A percentile compares a stretch with the other conserved stretches of the same genome.
These are phyloP conservation scores for Colletotrichum liaoningense DNA, from an alignment of 2,329 filamentous ascomycete genomes.

Conservation along the genomic window DNA sequence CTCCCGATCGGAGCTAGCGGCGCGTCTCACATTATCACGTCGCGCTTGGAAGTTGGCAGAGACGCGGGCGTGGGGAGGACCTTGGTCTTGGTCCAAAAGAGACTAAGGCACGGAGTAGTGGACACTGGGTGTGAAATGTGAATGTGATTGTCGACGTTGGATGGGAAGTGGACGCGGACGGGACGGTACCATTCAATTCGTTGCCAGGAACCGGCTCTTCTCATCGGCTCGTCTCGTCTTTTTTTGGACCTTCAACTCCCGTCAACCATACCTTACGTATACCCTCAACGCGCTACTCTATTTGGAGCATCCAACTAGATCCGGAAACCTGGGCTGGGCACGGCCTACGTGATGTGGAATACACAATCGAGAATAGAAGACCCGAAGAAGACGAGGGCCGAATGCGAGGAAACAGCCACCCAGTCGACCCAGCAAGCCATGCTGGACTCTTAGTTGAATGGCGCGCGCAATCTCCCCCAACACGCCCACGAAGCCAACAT, in stretches of 20 bases:
- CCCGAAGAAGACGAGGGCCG: neutral
- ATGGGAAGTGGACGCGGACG: neutral
- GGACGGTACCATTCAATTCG: neutral
- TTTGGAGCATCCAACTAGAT: neutral
- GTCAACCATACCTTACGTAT: slow-evolving; percentile 14
- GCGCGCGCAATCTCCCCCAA: neutral
- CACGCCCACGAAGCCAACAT: neutral
- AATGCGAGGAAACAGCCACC: neutral
- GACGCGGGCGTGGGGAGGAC: neutral
- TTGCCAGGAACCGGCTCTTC: neutral
- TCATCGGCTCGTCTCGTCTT: slow-evolving; percentile 7
- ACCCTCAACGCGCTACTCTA: neutral
- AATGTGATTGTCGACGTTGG: neutral
- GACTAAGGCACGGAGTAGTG: no score
- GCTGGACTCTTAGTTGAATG: neutral
- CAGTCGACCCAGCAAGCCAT: neutral
- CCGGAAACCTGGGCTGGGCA: neutral
- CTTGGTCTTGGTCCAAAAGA: no score
- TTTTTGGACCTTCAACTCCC: neutral
- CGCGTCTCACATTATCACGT: slow-evolving; percentile 1
- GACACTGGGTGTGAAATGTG: neutral
- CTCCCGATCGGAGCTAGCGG: slow-evolving; percentile 3
- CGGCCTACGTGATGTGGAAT: slow-evolving; percentile 6
- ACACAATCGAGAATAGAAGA: neutral
- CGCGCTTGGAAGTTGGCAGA: slow-evolving; percentile 1